Percentiles rank a stretch among this genome's conserved stretches.
Conservation (phyloP, 2,329 filamentous ascomycete species). For the Botryotinia calthae region DNA sequence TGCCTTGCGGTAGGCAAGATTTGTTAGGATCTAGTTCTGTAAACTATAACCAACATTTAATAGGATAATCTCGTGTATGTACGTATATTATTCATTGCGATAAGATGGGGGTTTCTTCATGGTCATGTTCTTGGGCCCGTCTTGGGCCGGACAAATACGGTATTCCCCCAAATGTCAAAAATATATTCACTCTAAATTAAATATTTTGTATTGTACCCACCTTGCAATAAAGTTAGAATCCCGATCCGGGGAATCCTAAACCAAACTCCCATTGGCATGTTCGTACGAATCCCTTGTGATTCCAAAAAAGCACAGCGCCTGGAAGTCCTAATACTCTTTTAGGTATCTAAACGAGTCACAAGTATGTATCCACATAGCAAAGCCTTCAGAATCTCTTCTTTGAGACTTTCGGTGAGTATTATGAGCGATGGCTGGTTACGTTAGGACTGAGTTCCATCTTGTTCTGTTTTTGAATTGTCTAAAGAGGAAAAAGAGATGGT, state of each 20-base stretch:
- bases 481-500: not conserved
- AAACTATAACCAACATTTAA: not conserved
- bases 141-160: not conserved
- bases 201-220: too few relatives aligned
- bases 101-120: not conserved
- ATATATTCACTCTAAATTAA: not conserved
- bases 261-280: not conserved
- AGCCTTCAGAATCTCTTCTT: not conserved
- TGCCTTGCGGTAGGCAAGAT: not conserved
- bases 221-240: not conserved
- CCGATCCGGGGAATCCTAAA: constrained; percentile 6
- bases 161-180: not conserved
- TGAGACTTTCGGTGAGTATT: constrained; percentile 4
- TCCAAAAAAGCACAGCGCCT: not conserved
- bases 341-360: not conserved
- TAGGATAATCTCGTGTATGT: not conserved
- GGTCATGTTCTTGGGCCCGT: not conserved
- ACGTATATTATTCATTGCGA: not conserved
- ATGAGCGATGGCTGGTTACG: not conserved
- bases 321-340: not conserved
- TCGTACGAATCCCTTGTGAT: not conserved
- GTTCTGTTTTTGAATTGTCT: not conserved
- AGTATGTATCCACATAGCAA: not conserved
- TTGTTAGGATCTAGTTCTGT: not conserved
- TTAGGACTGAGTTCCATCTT: not conserved